Evolutionary conservation across 106 monocot species (phyloP), one percentile per base, ranked within the genome.

Genomic region (Dendrobium officinale): DNA sequence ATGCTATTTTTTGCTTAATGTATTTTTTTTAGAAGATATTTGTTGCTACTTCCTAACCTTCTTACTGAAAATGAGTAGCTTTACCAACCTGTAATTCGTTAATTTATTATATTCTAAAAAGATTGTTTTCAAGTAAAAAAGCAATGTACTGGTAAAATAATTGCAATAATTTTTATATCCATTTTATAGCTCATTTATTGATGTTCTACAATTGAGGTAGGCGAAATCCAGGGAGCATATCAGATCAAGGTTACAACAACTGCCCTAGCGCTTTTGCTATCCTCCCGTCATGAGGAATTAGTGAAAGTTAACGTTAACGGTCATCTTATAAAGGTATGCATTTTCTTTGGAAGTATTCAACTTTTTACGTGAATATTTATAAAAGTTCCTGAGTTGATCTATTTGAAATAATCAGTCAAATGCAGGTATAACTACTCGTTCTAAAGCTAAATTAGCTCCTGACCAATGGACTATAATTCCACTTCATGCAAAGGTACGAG

Each of bases 221-320:
- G 89, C 82, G 99, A 99, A 86, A 95, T 99, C 77, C 92, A 95
- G 73, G 99, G 99, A 80, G 83, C 89, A 33, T 99, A 99, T 77
- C 95, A 99, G 83, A 99, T 99, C 81, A 99, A 99, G 79, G 87
- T 99, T 73, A 99, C 99, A 77, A 95, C 95, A 40, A 88, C 89
- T 54, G 99, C 95, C 42, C 70, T 99, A 24, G 95, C 93, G 79
- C 79, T 95, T 51, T 82, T 99, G 59, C 82, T 99, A 22, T 86
- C 93, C 18, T 83, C 95, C 20, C 88, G 79, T 47, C 83, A 95
- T 87, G 67, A 54, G 1, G 93, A 92, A 78, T 61, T 99, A 51
- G 83, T 82, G 67, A 95, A 87, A 73, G 58, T 99, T 72, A 88
- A 86, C 81, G 99, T 99, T 20, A 84, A 88, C 44, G 99, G 99